phyloP scores from a whole-genome alignment of 2,329 filamentous ascomycete species.

The Beauveria rudraprayagi region DNA sequence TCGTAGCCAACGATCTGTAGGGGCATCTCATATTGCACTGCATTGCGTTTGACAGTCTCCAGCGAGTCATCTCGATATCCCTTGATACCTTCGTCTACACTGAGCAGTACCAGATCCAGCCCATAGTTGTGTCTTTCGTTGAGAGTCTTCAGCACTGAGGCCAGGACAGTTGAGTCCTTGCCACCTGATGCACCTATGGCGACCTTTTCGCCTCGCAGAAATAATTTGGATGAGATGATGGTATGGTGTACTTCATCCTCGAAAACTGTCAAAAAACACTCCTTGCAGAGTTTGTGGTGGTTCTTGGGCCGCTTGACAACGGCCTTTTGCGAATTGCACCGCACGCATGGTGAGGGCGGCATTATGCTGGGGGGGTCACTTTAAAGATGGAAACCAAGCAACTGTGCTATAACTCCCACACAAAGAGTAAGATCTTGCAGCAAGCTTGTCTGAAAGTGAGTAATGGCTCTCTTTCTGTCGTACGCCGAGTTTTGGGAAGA shows the following conservation, averaged over 20 bases:
- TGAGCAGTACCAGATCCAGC: constrained; percentile 76
- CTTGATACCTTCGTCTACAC: constrained; percentile 94
- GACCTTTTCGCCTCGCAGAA: constrained; percentile 73
- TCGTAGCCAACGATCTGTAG: constrained; percentile 89
- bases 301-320: constrained; percentile 93
- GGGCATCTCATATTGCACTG: constrained; percentile 81
- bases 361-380: constrained; percentile 36
- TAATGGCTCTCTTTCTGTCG: neutral
- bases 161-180: constrained; percentile 94
- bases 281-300: constrained; percentile 82
- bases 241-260: constrained; percentile 93
- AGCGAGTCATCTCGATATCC: constrained; percentile 94
- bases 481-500: neutral
- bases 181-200: constrained; percentile 95
- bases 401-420: neutral
- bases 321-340: constrained; percentile 69
- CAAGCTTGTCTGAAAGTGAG: neutral
- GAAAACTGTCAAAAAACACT: constrained; percentile 80
- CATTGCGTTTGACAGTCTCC: constrained; percentile 93
- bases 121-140: constrained; percentile 87
- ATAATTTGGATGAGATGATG: constrained; percentile 73
- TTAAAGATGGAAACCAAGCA: too few species aligned
- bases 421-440: too few species aligned
- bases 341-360: constrained; percentile 68
- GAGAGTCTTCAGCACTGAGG: constrained; percentile 86